Evolutionary conservation across 2,329 filamentous ascomycete genomes (phyloP).

Genomic region (Xylogone sp.): DNA sequence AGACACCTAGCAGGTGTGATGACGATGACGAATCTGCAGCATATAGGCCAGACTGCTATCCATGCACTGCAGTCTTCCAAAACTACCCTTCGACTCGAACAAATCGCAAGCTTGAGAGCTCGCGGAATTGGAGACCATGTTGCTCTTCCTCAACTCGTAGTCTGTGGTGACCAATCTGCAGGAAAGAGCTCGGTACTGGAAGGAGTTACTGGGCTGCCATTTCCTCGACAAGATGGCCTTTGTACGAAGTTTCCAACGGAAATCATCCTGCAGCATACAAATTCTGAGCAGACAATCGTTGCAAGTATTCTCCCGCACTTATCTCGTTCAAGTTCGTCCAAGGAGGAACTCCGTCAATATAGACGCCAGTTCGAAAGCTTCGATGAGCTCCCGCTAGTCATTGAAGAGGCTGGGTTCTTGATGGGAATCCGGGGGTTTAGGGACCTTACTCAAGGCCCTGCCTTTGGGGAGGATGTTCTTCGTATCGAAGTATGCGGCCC

Average conservation of each 20-base stretch:
- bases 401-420: slow-evolving; percentile 15
- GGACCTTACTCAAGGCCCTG: slow-evolving; percentile 19
- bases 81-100: slow-evolving; percentile 5
- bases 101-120: slow-evolving; percentile 6
- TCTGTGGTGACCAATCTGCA: slow-evolving; percentile 36
- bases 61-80: slow-evolving; percentile 1
- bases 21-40: too few species aligned
- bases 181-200: slow-evolving; percentile 32
- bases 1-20: too few species aligned
- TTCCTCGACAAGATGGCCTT: slow-evolving; percentile 32
- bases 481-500: slow-evolving; percentile 6
- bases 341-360: slow-evolving; percentile 8
- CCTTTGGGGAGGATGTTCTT: slow-evolving; percentile 9
- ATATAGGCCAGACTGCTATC: too few species aligned
- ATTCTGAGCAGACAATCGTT: slow-evolving; percentile 8
- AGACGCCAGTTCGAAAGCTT: slow-evolving; percentile 13
- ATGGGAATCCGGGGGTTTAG: slow-evolving; percentile 15
- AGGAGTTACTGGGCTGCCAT: slow-evolving; percentile 30
- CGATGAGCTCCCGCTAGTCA: slow-evolving; percentile 19
- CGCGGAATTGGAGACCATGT: slow-evolving; percentile 15
- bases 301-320: slow-evolving; percentile 15
- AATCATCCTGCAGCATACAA: slow-evolving; percentile 31
- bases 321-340: slow-evolving; percentile 4
- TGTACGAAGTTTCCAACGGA: slow-evolving; percentile 41
- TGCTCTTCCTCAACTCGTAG: slow-evolving; percentile 40